Conservation (phyloP, 2,329 filamentous ascomycete genomes). For the Amesomyces nigricolor region DNA sequence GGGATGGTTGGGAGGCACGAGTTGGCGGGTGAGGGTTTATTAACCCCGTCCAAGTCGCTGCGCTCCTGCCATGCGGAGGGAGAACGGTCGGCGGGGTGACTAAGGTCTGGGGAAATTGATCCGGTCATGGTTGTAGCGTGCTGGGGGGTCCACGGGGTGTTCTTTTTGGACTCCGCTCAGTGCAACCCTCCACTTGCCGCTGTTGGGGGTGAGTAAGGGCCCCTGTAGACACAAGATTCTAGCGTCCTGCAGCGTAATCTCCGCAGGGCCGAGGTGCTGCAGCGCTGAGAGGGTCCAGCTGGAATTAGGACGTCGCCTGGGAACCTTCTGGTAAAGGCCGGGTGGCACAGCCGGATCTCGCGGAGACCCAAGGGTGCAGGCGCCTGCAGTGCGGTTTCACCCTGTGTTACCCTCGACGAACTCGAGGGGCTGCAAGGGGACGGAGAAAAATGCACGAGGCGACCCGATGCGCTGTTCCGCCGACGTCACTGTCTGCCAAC, state of each 20-base stretch:
- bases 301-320: not conserved
- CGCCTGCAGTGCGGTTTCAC: not conserved
- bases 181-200: not conserved
- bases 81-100: slow-evolving; percentile 24
- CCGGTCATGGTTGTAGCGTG: slow-evolving; percentile 25
- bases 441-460: slow-evolving; percentile 12
- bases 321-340: not conserved
- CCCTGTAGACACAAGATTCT: not conserved
- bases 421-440: slow-evolving; percentile 5
- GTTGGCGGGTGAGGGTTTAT: slow-evolving; percentile 25
- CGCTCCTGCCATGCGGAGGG: slow-evolving; percentile 15
- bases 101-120: slow-evolving; percentile 49
- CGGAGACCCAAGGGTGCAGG: not conserved
- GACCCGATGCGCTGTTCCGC: slow-evolving; percentile 16
- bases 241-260: not conserved
- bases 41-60: slow-evolving; percentile 25
- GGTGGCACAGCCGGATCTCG: slow-evolving; percentile 2
- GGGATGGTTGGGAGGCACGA: slow-evolving; percentile 27
- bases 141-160: slow-evolving; percentile 13
- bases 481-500: slow-evolving; percentile 20
- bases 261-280: no score
- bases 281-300: no score
- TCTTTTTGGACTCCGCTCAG: slow-evolving; percentile 15
- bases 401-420: slow-evolving; percentile 10
- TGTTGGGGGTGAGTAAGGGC: not conserved